Evolutionary conservation across 768 basidiomycete genomes (phyloP).

Genomic region (Cyclocybe aegerita): DNA sequence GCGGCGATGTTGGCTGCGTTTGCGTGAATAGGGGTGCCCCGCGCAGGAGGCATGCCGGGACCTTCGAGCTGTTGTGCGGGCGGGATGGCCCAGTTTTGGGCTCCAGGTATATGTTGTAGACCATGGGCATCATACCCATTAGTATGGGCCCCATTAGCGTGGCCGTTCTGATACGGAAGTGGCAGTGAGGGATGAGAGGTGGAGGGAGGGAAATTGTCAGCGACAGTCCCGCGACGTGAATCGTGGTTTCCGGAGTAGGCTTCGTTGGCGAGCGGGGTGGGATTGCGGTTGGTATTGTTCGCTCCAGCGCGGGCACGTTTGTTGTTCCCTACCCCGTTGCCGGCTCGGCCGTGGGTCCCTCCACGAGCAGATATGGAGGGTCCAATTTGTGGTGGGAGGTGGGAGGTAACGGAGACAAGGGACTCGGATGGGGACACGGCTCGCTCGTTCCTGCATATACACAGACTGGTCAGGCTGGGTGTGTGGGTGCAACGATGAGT

Average conservation of each 20-base stretch:
- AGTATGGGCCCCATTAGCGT: constrained; percentile 30
- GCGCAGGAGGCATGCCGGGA: constrained; percentile 73
- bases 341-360: constrained; percentile 22
- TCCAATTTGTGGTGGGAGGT: constrained; percentile 42
- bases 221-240: constrained; percentile 34
- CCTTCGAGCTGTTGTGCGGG: constrained; percentile 65
- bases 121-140: constrained; percentile 42
- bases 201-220: constrained; percentile 48
- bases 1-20: constrained; percentile 30
- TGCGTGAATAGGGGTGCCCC: constrained; percentile 37
- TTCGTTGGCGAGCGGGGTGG: constrained; percentile 39
- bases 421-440: constrained; percentile 74
- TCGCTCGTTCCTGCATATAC: constrained; percentile 53
- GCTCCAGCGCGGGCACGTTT: constrained; percentile 46
- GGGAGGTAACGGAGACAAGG: constrained; percentile 68
- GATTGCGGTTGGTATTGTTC: constrained; percentile 39
- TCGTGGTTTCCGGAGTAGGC: constrained; percentile 25
- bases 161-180: constrained; percentile 34
- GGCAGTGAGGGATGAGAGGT: constrained; percentile 60
- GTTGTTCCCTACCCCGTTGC: constrained; percentile 22
- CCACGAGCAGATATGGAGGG: constrained; percentile 27
- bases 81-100: constrained; percentile 51
- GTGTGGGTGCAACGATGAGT: background rate
- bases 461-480: no score
- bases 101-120: constrained; percentile 27